Evolutionary conservation across 129 eudicot species (phyloP).

Genomic region (Heracleum sosnowskyi): DNA sequence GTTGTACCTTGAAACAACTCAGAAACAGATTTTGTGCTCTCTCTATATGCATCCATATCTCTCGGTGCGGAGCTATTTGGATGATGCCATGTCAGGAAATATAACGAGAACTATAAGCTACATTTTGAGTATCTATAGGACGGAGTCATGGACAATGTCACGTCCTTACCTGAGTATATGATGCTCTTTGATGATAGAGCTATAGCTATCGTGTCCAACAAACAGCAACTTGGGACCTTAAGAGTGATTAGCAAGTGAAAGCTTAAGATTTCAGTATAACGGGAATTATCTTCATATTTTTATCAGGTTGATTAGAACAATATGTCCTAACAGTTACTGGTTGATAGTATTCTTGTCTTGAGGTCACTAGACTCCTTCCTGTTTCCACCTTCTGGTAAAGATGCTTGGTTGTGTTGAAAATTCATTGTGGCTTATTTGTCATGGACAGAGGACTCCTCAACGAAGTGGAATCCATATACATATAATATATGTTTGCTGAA

Average conservation of each 20-base stretch:
- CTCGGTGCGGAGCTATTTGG: not conserved
- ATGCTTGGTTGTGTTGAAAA: not conserved
- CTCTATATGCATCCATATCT: not conserved
- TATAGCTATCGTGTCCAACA: not conserved
- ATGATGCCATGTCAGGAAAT: not conserved
- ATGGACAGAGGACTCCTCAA: not conserved
- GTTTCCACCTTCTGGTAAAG: not conserved
- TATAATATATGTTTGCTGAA: not conserved
- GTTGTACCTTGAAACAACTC: not conserved
- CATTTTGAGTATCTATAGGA: not conserved
- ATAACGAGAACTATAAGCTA: not conserved
- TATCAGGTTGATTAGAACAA: not conserved
- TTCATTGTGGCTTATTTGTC: not conserved
- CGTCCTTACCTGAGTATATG: not conserved
- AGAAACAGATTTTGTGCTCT: conserved; percentile 1
- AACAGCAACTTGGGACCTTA: not conserved
- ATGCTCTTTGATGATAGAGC: not conserved
- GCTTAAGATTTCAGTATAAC: not conserved
- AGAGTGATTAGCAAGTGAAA: not conserved
- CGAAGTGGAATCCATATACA: not conserved
- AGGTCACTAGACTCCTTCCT: not conserved
- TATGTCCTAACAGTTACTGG: not conserved
- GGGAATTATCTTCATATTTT: not conserved
- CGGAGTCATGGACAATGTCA: not conserved
- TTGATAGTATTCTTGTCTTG: not conserved